Evolutionary conservation across 2,329 filamentous ascomycete species (phyloP).

Genomic region (Thelonectria blattea): DNA sequence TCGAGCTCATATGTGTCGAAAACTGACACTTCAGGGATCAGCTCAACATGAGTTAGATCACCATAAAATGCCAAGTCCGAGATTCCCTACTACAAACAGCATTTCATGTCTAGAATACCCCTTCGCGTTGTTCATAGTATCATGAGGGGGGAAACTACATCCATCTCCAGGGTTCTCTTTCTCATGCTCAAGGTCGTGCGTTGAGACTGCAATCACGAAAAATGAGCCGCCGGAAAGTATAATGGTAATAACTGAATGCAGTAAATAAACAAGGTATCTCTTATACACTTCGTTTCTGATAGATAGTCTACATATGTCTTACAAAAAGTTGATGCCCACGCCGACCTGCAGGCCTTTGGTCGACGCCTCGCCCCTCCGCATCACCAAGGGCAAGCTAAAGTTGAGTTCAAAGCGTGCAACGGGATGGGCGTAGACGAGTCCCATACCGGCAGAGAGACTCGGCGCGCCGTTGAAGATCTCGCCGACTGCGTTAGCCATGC

Average conservation of each 20-base stretch:
- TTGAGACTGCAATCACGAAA: no score
- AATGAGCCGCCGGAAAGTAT: no score
- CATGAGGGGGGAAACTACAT: no score
- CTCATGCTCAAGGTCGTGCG: no score
- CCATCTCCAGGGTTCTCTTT: no score
- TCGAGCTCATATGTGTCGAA: no score
- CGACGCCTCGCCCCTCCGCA: constrained; percentile 82
- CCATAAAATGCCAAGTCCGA: no score
- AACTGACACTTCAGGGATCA: no score
- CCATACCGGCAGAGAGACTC: constrained; percentile 84
- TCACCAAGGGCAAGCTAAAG: constrained; percentile 84
- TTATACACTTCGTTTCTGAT: constrained; percentile 7
- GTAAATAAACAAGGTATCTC: constrained; percentile 21
- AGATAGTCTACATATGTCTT: constrained; percentile 39
- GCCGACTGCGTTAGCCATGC: constrained; percentile 66
- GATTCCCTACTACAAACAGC: no score
- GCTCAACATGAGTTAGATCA: no score
- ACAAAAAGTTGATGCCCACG: constrained; percentile 96
- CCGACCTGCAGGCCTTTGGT: constrained; percentile 93
- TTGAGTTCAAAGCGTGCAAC: constrained; percentile 95
- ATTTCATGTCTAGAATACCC: no score
- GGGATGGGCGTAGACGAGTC: constrained; percentile 93
- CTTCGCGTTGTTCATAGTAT: no score
- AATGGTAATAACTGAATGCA: not conserved
- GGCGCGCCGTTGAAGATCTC: constrained; percentile 79